Base-by-base conservation (phyloP, 2,329 filamentous ascomycete species). In the Aspergillus sp. region DNA sequence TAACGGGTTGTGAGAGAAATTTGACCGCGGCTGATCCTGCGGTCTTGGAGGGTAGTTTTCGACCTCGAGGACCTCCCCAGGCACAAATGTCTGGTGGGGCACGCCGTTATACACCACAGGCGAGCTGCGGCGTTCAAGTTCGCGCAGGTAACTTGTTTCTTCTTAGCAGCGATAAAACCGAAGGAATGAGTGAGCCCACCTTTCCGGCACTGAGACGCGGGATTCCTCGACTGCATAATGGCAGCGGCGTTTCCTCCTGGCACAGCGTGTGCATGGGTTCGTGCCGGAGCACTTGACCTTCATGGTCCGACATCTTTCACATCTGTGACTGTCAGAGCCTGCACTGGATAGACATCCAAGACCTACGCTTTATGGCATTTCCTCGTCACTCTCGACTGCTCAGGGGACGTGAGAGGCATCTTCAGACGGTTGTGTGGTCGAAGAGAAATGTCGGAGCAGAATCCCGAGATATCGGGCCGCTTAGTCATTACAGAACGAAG, bases 261-360 rank as follows among this genome's bases (percentile, higher is more conserved):
- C 65, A 63, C 66, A 68, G 60, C 66, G 60, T 13, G 61, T 61
- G 38, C 66, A 68, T 7, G 66, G 66, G 13, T 64, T 55, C 1
- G 65, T 62, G 13, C 66, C 66, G 1, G 66, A 69, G 47, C 66
- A 69, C 55, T 68, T 69, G 12, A 69, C 66, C 56, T 69, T 69
- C 66, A 68, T 68, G 3, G 62, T 60, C 36, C 66, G 66, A 60
- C 66, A 69, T 64, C 65, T 57, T 55, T 59, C 56, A 55, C 66
- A 69, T 26, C 66, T 67, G 47, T 5, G 15, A 4, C 12, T 15
- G 22, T 30, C 15, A 36, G 15, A 11, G 22, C 18, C 22, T n/a
- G 22, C 3, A 3, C 9, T 15, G 8, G 43, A 17, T 7, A 18
- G 6, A 8, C 6, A 17, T 15, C 22, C 15, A 11, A 32, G 15